Evolutionary conservation across 495 filamentous ascomycete genomes (phyloP).

Genomic region (Cryomyces minteri): DNA sequence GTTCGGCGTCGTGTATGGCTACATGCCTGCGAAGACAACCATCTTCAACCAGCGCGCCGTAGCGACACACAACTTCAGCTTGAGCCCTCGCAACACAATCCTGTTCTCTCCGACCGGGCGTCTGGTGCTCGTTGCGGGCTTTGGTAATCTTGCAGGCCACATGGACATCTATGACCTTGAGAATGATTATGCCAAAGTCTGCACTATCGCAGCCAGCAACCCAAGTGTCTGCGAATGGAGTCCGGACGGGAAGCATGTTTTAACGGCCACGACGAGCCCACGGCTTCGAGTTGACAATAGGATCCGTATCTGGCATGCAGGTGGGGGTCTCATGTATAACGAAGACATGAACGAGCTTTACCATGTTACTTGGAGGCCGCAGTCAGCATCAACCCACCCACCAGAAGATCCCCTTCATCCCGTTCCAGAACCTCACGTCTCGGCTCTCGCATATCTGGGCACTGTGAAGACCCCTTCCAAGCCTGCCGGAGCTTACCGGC

Average conservation of each 20-base stretch:
- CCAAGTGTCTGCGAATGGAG: slow-evolving; percentile 92
- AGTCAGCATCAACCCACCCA: slow-evolving; percentile 37
- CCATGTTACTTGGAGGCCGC: slow-evolving; percentile 78
- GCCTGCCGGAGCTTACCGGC: slow-evolving; percentile 86
- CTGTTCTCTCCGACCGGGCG: slow-evolving; percentile 86
- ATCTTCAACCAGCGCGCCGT: slow-evolving; percentile 83
- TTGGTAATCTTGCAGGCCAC: slow-evolving; percentile 91
- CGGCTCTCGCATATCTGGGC: slow-evolving; percentile 64
- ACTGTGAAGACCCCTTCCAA: slow-evolving; percentile 85
- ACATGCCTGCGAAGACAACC: slow-evolving; percentile 93
- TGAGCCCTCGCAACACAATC: slow-evolving; percentile 85
- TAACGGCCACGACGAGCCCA: slow-evolving; percentile 92
- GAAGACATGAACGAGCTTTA: slow-evolving; percentile 89
- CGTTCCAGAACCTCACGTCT: slow-evolving; percentile 64
- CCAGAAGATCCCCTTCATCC: slow-evolving; percentile 57
- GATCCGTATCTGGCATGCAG: slow-evolving; percentile 85
- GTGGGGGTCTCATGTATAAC: slow-evolving; percentile 80
- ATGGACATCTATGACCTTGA: slow-evolving; percentile 96
- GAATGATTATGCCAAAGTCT: slow-evolving; percentile 75
- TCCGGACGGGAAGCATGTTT: slow-evolving; percentile 82
- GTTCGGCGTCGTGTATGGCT: slow-evolving; percentile 93
- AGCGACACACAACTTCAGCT: slow-evolving; percentile 59
- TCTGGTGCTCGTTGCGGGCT: slow-evolving; percentile 85
- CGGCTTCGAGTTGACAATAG: slow-evolving; percentile 93
- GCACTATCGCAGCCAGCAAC: slow-evolving; percentile 89